Conservation (phyloP, 2,329 filamentous ascomycete genomes). For the Incumbomyces delicatus region DNA sequence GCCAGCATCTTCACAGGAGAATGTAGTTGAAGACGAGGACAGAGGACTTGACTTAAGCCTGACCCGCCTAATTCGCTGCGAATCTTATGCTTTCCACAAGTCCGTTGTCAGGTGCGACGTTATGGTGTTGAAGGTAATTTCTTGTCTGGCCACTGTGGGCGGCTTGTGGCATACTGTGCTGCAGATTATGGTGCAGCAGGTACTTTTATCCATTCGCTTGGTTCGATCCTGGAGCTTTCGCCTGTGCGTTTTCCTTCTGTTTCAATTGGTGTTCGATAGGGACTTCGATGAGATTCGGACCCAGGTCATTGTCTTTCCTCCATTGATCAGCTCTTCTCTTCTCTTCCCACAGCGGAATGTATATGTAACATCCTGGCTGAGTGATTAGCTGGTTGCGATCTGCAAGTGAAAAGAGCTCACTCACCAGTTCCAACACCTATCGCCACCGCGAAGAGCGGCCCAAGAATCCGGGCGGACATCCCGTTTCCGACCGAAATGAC, state of each 20-base stretch:
- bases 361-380: conserved; percentile 6
- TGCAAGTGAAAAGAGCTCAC: no score
- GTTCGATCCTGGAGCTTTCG: background rate
- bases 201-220: background rate
- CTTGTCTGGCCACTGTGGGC: no score
- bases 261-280: background rate
- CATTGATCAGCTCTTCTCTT: conserved; percentile 4
- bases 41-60: no score
- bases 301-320: conserved; percentile 5
- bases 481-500: background rate
- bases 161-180: no score
- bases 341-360: conserved; percentile 16
- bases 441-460: background rate
- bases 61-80: no score
- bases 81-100: no score
- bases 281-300: conserved; percentile 9
- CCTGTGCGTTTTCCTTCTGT: background rate
- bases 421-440: conserved; percentile 2
- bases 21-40: no score
- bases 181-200: no score
- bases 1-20: no score
- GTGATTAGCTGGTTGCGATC: background rate
- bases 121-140: no score
- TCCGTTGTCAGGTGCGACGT: no score
- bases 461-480: background rate